phyloP scores from a whole-genome alignment of 106 monocot genomes.

The Agapanthus africanus region DNA sequence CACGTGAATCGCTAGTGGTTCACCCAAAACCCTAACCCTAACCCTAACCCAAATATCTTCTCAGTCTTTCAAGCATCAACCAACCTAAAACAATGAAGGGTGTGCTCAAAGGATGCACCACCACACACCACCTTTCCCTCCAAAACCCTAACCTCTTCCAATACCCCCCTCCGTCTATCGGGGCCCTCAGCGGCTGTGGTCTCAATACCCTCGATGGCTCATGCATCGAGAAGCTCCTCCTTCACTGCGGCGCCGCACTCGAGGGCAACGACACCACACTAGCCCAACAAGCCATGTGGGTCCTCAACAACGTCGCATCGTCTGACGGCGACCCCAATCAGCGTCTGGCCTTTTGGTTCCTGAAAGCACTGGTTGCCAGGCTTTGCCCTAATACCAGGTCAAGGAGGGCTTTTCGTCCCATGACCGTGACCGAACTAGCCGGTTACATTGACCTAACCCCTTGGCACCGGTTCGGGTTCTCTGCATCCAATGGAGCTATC shows the following conservation, averaged over 20 bases:
- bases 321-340: slow-evolving; percentile 46
- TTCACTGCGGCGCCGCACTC: slow-evolving; percentile 53
- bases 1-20: too few relatives aligned
- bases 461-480: slow-evolving; percentile 69
- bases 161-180: background rate
- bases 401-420: slow-evolving; percentile 1
- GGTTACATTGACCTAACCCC: slow-evolving; percentile 55
- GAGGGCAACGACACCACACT: slow-evolving; percentile 46
- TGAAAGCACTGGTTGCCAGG: slow-evolving; percentile 34
- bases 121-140: slow-evolving; percentile 4
- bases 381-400: slow-evolving; percentile 9
- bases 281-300: slow-evolving; percentile 68
- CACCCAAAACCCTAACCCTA: too few relatives aligned
- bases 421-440: slow-evolving; percentile 47
- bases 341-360: slow-evolving; percentile 49
- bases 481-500: slow-evolving; percentile 49
- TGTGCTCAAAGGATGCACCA: slow-evolving; percentile 6
- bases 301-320: slow-evolving; percentile 57
- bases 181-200: too few relatives aligned
- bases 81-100: background rate
- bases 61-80: too few relatives aligned
- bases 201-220: slow-evolving; percentile 32
- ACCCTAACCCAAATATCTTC: too few relatives aligned
- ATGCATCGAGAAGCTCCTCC: slow-evolving; percentile 56
- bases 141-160: slow-evolving; percentile 6